Evolutionary conservation across 306 rosid genomes (phyloP).

Genomic region (Citrullus amarus): DNA sequence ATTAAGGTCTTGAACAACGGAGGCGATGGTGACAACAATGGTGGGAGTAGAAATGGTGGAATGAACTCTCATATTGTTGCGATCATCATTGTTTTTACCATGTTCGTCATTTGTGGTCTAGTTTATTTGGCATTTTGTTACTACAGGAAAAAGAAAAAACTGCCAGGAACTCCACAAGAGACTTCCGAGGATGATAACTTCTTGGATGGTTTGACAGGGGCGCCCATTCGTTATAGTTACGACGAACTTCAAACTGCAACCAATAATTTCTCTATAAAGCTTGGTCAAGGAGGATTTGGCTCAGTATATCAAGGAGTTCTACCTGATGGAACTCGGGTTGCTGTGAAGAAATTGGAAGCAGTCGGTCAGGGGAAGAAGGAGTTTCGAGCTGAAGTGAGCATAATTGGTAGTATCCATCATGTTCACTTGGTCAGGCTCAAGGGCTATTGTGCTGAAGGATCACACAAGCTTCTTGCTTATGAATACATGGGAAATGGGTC

Average conservation of each 20-base stretch:
- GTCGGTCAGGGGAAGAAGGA: constrained; percentile 94
- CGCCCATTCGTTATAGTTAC: constrained; percentile 68
- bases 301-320: constrained; percentile 74
- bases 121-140: constrained; percentile 35
- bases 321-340: constrained; percentile 59
- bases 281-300: constrained; percentile 91
- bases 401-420: constrained; percentile 91
- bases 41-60: constrained; percentile 21
- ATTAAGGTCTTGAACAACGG: constrained; percentile 39
- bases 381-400: constrained; percentile 91
- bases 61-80: constrained; percentile 34
- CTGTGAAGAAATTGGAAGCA: constrained; percentile 83
- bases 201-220: constrained; percentile 56
- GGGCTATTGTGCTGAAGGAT: constrained; percentile 85
- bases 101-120: constrained; percentile 35
- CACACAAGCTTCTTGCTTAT: constrained; percentile 67
- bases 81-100: constrained; percentile 35
- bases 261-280: constrained; percentile 61
- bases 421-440: constrained; percentile 63
- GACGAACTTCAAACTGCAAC: constrained; percentile 66
- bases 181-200: constrained; percentile 77
- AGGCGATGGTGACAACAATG: constrained; percentile 15
- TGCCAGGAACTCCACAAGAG: constrained; percentile 28
- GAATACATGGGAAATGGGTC: constrained; percentile 87
- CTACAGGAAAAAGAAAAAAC: constrained; percentile 29